Base-by-base conservation (phyloP, 2,329 filamentous ascomycete species). In the Nemania sp. region DNA sequence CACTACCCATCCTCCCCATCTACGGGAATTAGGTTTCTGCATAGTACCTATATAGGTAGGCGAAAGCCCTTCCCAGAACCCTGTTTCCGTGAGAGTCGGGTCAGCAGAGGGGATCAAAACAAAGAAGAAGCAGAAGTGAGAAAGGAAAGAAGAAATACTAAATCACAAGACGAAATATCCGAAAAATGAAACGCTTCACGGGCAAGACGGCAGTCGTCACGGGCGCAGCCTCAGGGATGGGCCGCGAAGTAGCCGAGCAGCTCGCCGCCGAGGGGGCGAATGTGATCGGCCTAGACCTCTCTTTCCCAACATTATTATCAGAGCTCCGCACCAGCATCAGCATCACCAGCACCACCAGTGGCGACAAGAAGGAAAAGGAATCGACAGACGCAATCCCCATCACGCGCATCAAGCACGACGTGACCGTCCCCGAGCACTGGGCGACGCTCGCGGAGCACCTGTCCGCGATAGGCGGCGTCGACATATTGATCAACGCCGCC, bases 171-270 rank as follows among this genome's bases (percentile, higher is more conserved):
- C n/a, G n/a, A n/a, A n/a, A n/a, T n/a, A n/a, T 33, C 30, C 12
- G 4, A 33, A 11, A 37, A 37, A 53, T 53, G 44, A 23, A 26
- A 4, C 31, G 50, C 30, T 39, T 53, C 19, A 24, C 19, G 8
- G 42, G 28, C 26, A 47, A 53, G 51, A 33, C 5, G 24, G 44
- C 24, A 24, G 31, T 53, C 19, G 51, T 53, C 14, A 53, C 44
- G 1, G 51, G 51, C 39, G 39, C 39, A 4, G 44, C 5, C 37
- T 53, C 51, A 1, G 31, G 39, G 2, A 53, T 53, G 20, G 44
- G 51, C 1, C 31, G 19, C n/a, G 31, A 49, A 19, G 51, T 53
- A 6, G 37, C 39, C 24, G 12, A 40, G 8, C 24, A 31, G 5
- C 37, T 44, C 44, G 44, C 23, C 1, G 11, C 30, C 6, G 39